phyloP scores from a whole-genome alignment of 2,329 filamentous ascomycete genomes.

The Alternaria metachromatica region DNA sequence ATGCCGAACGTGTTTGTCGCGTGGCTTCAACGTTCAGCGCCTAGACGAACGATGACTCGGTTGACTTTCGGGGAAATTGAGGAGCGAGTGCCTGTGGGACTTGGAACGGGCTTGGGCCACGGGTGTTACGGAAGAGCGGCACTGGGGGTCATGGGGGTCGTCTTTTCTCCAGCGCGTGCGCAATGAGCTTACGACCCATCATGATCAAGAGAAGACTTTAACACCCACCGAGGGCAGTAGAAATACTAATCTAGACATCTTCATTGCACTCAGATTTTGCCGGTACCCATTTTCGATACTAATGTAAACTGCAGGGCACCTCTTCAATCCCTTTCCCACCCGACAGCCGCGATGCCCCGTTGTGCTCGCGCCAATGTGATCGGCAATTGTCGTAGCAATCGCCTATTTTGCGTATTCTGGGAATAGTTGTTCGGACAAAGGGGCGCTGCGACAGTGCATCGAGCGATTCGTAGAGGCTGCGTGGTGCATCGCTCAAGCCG shows the following conservation, averaged over 20 bases:
- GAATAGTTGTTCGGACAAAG: background rate
- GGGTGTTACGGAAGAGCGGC: background rate
- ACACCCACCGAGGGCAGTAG: background rate
- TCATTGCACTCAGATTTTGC: background rate
- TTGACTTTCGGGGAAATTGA: background rate
- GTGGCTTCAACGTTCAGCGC: background rate
- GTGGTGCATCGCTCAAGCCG: background rate
- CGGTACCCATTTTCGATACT: background rate
- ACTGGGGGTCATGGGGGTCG: background rate
- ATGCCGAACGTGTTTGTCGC: background rate
- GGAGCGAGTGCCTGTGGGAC: background rate
- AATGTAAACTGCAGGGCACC: background rate
- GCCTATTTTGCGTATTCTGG: background rate
- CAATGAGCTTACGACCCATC: background rate
- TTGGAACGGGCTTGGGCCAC: background rate
- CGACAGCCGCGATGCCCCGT: background rate
- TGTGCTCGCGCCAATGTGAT: background rate
- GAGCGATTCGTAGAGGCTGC: background rate
- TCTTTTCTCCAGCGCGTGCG: background rate
- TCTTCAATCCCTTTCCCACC: background rate
- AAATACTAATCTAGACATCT: rapidly evolving
- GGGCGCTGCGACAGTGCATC: background rate
- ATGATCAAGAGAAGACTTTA: rapidly evolving
- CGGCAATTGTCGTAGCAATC: background rate
- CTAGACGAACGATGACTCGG: background rate